phyloP scores from a whole-genome alignment of 139 green algal genomes.

The Closterium sp. region DNA sequence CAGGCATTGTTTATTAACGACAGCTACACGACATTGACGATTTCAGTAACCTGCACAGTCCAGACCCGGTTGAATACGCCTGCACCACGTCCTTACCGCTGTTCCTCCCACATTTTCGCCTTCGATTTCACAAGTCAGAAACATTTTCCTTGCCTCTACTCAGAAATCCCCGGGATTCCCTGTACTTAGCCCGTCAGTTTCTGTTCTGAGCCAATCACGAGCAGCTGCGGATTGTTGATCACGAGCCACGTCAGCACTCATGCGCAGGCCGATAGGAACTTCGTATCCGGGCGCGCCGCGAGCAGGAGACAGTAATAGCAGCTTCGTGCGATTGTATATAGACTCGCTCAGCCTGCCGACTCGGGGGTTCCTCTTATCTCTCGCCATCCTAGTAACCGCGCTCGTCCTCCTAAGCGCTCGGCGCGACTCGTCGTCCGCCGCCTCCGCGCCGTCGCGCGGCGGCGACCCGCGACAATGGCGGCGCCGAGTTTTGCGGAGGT shows the following conservation, averaged over 20 bases:
- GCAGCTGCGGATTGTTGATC: not conserved
- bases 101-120: too few relatives aligned
- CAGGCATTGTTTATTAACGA: too few relatives aligned
- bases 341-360: not conserved
- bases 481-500: not conserved
- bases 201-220: not conserved
- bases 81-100: too few relatives aligned
- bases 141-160: too few relatives aligned
- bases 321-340: not conserved
- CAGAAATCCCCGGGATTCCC: too few relatives aligned
- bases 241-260: not conserved
- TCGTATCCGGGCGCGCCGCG: not conserved
- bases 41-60: too few relatives aligned
- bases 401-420: not conserved
- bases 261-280: not conserved
- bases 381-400: not conserved
- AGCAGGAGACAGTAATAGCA: not conserved
- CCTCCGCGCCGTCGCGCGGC: not conserved
- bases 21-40: too few relatives aligned
- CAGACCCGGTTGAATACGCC: too few relatives aligned
- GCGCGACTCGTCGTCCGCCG: not conserved
- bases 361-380: not conserved
- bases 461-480: not conserved
- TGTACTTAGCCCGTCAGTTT: too few relatives aligned
- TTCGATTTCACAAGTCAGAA: too few relatives aligned